Conservation (phyloP, 202 grass and related monocot genomes). For the Panicum hallii region DNA sequence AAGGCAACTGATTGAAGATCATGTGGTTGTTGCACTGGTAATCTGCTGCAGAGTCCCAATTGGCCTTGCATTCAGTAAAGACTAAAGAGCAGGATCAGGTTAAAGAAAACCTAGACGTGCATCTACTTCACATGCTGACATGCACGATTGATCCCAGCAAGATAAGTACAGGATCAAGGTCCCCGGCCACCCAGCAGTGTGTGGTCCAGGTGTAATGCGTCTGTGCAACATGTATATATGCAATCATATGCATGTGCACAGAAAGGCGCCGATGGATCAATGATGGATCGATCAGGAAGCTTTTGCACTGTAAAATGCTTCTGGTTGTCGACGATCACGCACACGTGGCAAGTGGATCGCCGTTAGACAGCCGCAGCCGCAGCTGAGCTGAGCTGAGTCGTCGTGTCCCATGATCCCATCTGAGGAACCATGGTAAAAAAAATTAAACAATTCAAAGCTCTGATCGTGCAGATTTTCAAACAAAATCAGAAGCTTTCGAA, state of each 20-base stretch:
- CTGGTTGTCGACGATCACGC: neutral
- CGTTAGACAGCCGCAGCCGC: neutral
- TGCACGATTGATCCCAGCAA: neutral
- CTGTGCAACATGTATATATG: neutral
- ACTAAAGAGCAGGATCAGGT: neutral
- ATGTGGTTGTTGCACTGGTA: constrained; percentile 22
- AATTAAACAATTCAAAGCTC: too few relatives aligned
- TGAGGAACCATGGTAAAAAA: too few relatives aligned
- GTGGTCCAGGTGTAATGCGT: constrained; percentile 48
- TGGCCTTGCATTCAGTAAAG: neutral
- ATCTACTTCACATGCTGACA: constrained; percentile 7
- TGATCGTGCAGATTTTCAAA: too few relatives aligned
- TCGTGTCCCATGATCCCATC: too few relatives aligned
- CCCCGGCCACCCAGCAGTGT: constrained; percentile 19
- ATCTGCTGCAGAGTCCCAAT: neutral
- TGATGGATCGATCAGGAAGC: neutral
- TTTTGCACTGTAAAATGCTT: constrained; percentile 31
- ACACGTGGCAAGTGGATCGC: constrained; percentile 13
- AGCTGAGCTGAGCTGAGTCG: neutral
- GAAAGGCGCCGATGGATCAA: neutral
- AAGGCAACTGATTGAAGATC: constrained; percentile 11
- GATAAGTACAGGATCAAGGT: neutral
- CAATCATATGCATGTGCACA: constrained; percentile 29
- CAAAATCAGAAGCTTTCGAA: too few relatives aligned
- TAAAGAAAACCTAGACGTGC: neutral